Conservation (phyloP, 1,284 basidiomycete genomes). For the Trichosporon ovoides region DNA sequence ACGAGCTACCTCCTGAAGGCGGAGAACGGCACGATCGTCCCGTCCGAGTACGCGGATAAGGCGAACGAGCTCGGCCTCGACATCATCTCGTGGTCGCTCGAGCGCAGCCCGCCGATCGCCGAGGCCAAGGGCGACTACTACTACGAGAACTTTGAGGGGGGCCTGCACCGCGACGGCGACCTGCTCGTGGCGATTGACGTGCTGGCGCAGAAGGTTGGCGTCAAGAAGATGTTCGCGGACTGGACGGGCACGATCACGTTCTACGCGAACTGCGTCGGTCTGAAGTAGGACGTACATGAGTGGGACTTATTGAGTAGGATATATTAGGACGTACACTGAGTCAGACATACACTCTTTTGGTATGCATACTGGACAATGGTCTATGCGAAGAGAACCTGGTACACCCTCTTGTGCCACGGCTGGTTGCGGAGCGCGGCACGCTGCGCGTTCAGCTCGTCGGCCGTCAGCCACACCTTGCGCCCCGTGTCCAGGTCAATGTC, state of each 20-base stretch:
- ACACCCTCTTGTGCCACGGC: conserved; percentile 36
- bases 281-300: not conserved
- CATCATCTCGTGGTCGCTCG: conserved; percentile 21
- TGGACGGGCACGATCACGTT: conserved; percentile 20
- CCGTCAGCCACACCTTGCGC: conserved; percentile 49
- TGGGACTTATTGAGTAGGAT: too few relatives aligned
- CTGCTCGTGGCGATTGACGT: conserved; percentile 17
- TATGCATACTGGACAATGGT: too few relatives aligned
- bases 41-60: conserved; percentile 17
- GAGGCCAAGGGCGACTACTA: conserved; percentile 17
- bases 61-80: conserved; percentile 17
- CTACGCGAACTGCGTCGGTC: conserved; percentile 22
- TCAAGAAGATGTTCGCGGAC: conserved; percentile 21
- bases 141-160: conserved; percentile 9
- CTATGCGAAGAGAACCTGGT: conserved; percentile 40
- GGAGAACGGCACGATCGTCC: conserved; percentile 15
- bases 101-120: conserved; percentile 17
- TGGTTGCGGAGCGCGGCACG: conserved; percentile 34
- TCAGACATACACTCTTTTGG: too few relatives aligned
- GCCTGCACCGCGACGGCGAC: conserved; percentile 19
- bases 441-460: conserved; percentile 42
- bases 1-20: conserved; percentile 15
- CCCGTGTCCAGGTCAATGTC: conserved; percentile 51
- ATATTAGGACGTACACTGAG: too few relatives aligned
- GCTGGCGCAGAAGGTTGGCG: conserved; percentile 16